These are phyloP conservation scores for Leucocoprinus leucothites DNA, from an alignment of 768 basidiomycete genomes.

Conservation along the genomic window DNA sequence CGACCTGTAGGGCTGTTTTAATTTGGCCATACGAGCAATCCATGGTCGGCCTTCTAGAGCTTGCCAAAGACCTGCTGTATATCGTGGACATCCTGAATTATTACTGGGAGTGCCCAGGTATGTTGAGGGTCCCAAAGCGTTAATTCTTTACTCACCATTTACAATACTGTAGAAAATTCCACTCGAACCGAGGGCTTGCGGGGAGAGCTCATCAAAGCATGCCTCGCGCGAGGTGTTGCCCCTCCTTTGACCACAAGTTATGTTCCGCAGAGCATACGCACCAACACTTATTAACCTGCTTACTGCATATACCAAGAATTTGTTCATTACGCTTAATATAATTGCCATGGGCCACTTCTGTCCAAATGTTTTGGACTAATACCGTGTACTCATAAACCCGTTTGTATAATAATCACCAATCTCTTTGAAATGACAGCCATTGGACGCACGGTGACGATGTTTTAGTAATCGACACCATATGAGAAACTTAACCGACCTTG, in stretches of 20 bases:
- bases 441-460: no score
- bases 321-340: neutral
- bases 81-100: conserved; percentile 66
- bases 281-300: neutral
- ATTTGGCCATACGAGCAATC: conserved; percentile 64
- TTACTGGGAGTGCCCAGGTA: conserved; percentile 61
- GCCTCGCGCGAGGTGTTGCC: conserved; percentile 8
- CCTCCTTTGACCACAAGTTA: conserved; percentile 1
- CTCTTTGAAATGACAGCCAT: no score
- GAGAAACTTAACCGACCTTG: no score
- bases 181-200: conserved; percentile 2
- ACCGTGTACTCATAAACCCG: no score
- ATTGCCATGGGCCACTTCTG: neutral
- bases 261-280: neutral
- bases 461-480: no score
- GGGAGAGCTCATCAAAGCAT: neutral
- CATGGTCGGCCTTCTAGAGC: conserved; percentile 55
- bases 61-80: conserved; percentile 62
- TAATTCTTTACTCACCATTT: neutral
- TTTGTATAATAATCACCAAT: no score
- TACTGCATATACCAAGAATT: neutral
- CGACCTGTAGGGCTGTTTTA: conserved; percentile 40
- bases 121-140: conserved; percentile 11
- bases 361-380: no score
- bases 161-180: conserved; percentile 1